Conservation (phyloP, 345 rosid species). For the Corymbia maculata region DNA sequence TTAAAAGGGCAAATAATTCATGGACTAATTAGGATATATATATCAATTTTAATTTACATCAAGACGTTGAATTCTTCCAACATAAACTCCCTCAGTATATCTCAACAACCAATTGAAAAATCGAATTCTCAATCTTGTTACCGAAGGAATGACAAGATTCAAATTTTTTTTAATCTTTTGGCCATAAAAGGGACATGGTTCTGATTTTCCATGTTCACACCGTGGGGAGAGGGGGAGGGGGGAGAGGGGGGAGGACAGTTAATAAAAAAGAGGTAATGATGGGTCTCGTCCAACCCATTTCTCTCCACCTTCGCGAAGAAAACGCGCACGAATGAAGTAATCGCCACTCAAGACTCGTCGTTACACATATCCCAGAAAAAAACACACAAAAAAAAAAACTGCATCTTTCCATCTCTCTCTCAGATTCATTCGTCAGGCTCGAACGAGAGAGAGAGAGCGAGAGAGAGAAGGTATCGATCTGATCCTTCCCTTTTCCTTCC, state of each 20-base stretch:
- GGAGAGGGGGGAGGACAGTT: background rate
- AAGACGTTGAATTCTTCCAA: background rate
- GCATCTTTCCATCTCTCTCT: background rate
- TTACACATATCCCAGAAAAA: background rate
- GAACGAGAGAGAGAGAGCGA: background rate
- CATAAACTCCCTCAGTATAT: too few species aligned
- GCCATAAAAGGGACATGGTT: fast-evolving
- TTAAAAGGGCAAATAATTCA: background rate
- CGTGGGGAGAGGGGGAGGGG: background rate
- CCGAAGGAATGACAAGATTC: too few species aligned
- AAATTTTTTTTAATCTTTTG: background rate
- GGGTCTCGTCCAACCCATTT: background rate
- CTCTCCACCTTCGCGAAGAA: background rate
- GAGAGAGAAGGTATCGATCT: background rate
- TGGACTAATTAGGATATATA: background rate
- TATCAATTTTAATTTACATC: too few species aligned
- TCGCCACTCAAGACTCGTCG: background rate
- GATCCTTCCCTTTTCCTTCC: background rate
- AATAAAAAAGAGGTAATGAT: background rate
- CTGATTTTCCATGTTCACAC: background rate
- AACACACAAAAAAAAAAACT: too few species aligned
- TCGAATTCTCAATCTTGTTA: background rate
- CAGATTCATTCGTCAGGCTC: background rate
- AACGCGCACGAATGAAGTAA: background rate
- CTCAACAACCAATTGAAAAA: background rate